Conservation (phyloP, 139 green algal species). For the Haematococcus lacustris region DNA sequence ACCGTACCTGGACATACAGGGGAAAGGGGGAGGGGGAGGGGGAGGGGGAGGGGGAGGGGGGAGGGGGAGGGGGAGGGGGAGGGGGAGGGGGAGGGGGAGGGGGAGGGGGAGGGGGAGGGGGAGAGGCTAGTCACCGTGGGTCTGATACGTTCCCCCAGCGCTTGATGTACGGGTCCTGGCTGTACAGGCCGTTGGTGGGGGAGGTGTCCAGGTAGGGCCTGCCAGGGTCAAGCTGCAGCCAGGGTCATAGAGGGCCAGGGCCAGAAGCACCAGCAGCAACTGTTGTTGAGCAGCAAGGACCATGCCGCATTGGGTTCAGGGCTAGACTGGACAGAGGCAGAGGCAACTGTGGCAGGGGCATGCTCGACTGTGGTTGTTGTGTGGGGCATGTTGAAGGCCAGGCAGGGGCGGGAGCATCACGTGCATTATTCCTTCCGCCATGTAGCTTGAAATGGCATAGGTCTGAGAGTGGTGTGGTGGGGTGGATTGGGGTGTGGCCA, state of each 20-base stretch:
- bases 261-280: not conserved
- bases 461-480: not conserved
- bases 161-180: constrained; percentile 43
- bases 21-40: too few species aligned
- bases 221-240: constrained; percentile 28
- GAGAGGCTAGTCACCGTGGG: not conserved
- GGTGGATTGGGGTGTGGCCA: too few species aligned
- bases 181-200: constrained; percentile 46
- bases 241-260: not conserved
- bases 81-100: too few species aligned
- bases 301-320: not conserved
- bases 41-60: too few species aligned
- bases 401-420: too few species aligned
- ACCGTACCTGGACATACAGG: constrained; percentile 34
- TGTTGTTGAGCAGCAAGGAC: not conserved
- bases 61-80: too few species aligned
- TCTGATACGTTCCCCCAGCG: constrained; percentile 31
- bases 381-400: not conserved
- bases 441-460: too few species aligned
- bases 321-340: not conserved
- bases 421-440: too few species aligned
- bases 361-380: too few species aligned
- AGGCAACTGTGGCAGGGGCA: not conserved
- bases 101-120: not conserved
- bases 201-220: constrained; percentile 60